A percentile compares a stretch with the other conserved stretches of the same genome.
Evolutionary conservation across 2,329 filamentous ascomycete species (phyloP).

Genomic region (Parastagonospora avenae): DNA sequence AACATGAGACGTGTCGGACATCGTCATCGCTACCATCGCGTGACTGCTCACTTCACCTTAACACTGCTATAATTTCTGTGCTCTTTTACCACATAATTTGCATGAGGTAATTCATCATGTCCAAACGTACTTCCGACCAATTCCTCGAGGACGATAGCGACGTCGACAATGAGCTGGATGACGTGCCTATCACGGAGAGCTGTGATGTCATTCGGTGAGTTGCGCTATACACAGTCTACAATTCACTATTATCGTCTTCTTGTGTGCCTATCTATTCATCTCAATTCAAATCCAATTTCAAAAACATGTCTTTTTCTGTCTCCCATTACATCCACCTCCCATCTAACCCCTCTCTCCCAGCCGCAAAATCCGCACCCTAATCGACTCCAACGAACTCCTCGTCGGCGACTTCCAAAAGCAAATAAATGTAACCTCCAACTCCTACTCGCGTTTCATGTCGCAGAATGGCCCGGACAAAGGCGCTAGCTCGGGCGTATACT

Average conservation of each 20-base stretch:
- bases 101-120: too few species aligned
- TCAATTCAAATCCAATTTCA: constrained; percentile 1
- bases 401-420: constrained; percentile 50
- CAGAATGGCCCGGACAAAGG: constrained; percentile 51
- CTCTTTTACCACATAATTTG: too few species aligned
- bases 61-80: too few species aligned
- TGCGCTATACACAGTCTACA: neutral
- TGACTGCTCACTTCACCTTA: too few species aligned
- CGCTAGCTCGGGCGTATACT: constrained; percentile 32
- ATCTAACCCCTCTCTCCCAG: constrained; percentile 3
- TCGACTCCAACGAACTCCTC: constrained; percentile 53
- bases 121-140: too few species aligned
- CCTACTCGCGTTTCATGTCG: constrained; percentile 57
- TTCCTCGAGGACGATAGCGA: constrained; percentile 13
- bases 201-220: constrained; percentile 25
- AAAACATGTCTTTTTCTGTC: neutral
- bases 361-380: constrained; percentile 49
- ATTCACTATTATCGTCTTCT: neutral
- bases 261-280: neutral
- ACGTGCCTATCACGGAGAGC: constrained; percentile 20
- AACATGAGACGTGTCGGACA: too few species aligned
- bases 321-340: neutral
- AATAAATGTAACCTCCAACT: constrained; percentile 44
- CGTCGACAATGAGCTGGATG: constrained; percentile 12
- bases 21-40: too few species aligned